These are phyloP conservation scores for Biscogniauxia marginata DNA, from an alignment of 2,329 filamentous ascomycete species.

Conservation along the genomic window DNA sequence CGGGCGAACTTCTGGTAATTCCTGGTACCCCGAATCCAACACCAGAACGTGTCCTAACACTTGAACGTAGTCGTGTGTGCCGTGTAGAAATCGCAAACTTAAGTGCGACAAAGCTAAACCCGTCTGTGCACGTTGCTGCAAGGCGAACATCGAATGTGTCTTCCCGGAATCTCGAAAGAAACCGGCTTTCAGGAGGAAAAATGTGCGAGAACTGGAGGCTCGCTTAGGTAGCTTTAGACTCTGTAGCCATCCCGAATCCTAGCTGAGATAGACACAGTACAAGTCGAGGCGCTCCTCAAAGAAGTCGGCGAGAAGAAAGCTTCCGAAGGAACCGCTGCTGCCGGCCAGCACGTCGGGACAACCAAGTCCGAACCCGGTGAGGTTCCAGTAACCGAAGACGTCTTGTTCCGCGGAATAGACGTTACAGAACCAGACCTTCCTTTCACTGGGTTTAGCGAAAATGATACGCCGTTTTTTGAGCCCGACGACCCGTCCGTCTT, in stretches of 20 bases:
- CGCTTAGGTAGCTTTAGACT: constrained; percentile 63
- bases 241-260: constrained; percentile 1
- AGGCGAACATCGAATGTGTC: constrained; percentile 73
- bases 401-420: constrained; percentile 28
- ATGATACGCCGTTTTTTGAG: constrained; percentile 15
- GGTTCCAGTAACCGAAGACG: constrained; percentile 22
- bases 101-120: constrained; percentile 82
- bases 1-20: constrained; percentile 27
- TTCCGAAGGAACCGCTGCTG: constrained; percentile 26
- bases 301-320: constrained; percentile 49
- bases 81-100: constrained; percentile 81
- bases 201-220: constrained; percentile 87
- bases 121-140: constrained; percentile 75
- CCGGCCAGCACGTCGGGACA: constrained; percentile 25
- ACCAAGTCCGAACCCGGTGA: constrained; percentile 22
- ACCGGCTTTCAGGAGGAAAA: constrained; percentile 81
- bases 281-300: constrained; percentile 79
- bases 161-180: constrained; percentile 90
- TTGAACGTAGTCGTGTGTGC: constrained; percentile 24
- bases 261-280: constrained; percentile 49
- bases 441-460: constrained; percentile 8
- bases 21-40: constrained; percentile 3
- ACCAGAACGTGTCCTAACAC: constrained; percentile 15
- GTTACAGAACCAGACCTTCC: constrained; percentile 17
- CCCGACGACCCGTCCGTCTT: constrained; percentile 14